Percentiles rank a stretch among this genome's conserved stretches.
phyloP scores from a whole-genome alignment of 2,329 filamentous ascomycete genomes.

The Claviceps sp. region DNA sequence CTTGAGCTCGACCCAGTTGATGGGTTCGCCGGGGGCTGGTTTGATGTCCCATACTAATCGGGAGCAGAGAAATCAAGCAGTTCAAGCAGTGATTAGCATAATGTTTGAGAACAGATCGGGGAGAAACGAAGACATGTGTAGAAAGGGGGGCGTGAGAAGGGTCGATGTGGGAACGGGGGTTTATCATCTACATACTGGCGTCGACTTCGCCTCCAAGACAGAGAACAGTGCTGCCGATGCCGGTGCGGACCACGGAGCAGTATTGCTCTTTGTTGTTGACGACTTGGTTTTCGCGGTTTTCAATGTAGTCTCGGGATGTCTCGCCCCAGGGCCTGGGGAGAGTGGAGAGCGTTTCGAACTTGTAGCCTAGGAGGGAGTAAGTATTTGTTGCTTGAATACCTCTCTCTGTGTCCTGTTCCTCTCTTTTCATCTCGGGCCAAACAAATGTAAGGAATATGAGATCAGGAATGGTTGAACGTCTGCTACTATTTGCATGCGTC shows the following conservation, averaged over 20 bases:
- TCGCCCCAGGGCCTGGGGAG: slow-evolving; percentile 63
- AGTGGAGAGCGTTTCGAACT: slow-evolving; percentile 80
- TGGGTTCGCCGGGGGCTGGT: slow-evolving; percentile 50
- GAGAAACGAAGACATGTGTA: too few relatives aligned
- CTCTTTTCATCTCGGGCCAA: background rate
- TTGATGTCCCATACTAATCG: slow-evolving; percentile 68
- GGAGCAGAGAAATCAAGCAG: background rate
- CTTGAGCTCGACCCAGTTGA: slow-evolving; percentile 92
- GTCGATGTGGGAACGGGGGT: background rate
- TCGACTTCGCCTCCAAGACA: slow-evolving; percentile 92
- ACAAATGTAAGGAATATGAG: too few relatives aligned
- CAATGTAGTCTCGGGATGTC: slow-evolving; percentile 63
- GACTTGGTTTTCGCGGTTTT: slow-evolving; percentile 52
- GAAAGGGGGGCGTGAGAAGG: background rate
- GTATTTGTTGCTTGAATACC: too few relatives aligned
- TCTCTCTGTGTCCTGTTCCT: background rate
- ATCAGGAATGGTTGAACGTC: background rate
- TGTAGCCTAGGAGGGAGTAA: slow-evolving; percentile 54
- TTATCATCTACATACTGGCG: slow-evolving; percentile 40
- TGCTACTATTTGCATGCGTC: background rate
- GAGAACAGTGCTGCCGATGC: slow-evolving; percentile 61
- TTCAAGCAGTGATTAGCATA: background rate
- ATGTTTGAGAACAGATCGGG: too few relatives aligned
- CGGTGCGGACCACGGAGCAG: slow-evolving; percentile 84
- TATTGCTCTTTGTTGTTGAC: slow-evolving; percentile 92